phyloP scores from a whole-genome alignment of 495 filamentous ascomycete species.

The Penicillium alfredii region DNA sequence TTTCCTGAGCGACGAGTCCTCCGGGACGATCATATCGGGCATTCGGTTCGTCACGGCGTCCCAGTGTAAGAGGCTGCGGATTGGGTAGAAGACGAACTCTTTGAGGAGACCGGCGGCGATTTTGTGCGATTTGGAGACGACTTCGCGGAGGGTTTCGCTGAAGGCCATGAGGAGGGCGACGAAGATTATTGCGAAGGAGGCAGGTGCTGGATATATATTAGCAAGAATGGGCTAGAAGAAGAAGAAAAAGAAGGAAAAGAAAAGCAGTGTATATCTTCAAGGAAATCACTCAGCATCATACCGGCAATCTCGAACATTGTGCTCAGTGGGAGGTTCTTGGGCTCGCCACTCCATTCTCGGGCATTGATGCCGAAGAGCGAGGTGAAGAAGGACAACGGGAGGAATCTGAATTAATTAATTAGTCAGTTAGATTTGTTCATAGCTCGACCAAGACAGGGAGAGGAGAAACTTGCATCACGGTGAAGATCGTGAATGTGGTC shows the following conservation, averaged over 20 bases:
- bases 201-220: slow-evolving; percentile 20
- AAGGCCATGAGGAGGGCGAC: slow-evolving; percentile 40
- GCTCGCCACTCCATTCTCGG: slow-evolving; percentile 52
- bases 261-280: too few relatives aligned
- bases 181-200: slow-evolving; percentile 38
- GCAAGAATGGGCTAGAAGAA: too few relatives aligned
- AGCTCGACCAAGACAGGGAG: slow-evolving; percentile 2
- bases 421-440: slow-evolving; percentile 34
- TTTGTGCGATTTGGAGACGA: slow-evolving; percentile 20
- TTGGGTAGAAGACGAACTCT: slow-evolving; percentile 23
- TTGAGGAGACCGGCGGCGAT: slow-evolving; percentile 19
- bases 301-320: slow-evolving; percentile 35
- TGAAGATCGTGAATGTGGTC: slow-evolving; percentile 67
- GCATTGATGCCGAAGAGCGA: slow-evolving; percentile 62
- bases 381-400: slow-evolving; percentile 63
- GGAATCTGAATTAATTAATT: slow-evolving; percentile 33
- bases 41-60: slow-evolving; percentile 9
- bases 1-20: slow-evolving; percentile 19
- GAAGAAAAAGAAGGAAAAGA: too few relatives aligned
- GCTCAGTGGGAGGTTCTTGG: slow-evolving; percentile 23
- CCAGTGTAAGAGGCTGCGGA: slow-evolving; percentile 12
- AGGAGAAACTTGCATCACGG: slow-evolving; percentile 52
- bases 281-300: too few relatives aligned
- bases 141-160: slow-evolving; percentile 32
- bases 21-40: slow-evolving; percentile 12